Evolutionary conservation across 805 yeast species (phyloP).

Genomic region (Suhomyces xylopsoci): DNA sequence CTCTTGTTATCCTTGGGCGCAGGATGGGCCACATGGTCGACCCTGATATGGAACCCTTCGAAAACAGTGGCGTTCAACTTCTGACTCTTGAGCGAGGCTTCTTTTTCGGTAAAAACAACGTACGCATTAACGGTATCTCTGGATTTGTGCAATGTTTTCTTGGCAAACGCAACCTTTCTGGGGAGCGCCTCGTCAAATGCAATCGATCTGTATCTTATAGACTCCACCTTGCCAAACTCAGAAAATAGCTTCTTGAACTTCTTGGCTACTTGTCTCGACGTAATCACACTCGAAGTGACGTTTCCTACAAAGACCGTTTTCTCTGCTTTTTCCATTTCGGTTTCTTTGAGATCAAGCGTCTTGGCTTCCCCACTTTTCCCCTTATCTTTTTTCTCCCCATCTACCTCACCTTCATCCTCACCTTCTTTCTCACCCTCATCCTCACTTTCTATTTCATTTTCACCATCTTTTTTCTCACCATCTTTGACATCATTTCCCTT

Average conservation of each 20-base stretch:
- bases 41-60: constrained; percentile 73
- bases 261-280: constrained; percentile 58
- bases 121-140: constrained; percentile 87
- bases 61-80: constrained; percentile 66
- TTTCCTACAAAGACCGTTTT: constrained; percentile 88
- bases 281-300: constrained; percentile 61
- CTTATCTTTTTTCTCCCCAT: constrained; percentile 4
- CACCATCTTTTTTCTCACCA: constrained; percentile 8
- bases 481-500: constrained; percentile 3
- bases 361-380: constrained; percentile 35
- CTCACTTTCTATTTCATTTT: constrained; percentile 17
- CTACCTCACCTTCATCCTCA: constrained; percentile 12
- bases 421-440: constrained; percentile 17
- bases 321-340: constrained; percentile 79
- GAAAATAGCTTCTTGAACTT: constrained; percentile 63
- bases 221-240: constrained; percentile 54
- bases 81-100: constrained; percentile 45
- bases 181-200: constrained; percentile 87
- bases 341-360: constrained; percentile 57
- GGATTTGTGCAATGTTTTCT: constrained; percentile 69
- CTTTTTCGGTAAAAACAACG: constrained; percentile 65
- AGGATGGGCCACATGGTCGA: constrained; percentile 93
- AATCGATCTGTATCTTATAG: constrained; percentile 88
- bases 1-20: constrained; percentile 78
- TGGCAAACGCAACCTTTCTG: constrained; percentile 84